phyloP scores from a whole-genome alignment of 306 rosid species.

The Rosa persica region DNA sequence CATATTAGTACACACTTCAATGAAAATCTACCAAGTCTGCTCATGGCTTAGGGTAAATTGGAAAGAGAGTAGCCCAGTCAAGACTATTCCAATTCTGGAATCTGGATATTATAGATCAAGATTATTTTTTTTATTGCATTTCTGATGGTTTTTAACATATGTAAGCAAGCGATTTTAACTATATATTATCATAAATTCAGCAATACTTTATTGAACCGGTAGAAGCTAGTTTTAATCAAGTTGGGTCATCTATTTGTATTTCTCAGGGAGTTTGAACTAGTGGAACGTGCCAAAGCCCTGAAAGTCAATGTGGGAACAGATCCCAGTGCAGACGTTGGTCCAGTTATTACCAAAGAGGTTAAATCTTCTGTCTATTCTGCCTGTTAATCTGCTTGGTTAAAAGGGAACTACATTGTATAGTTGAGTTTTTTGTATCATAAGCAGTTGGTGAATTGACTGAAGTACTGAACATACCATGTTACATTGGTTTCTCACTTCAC shows the following conservation, averaged over 20 bases:
- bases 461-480: not conserved
- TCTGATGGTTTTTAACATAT: not conserved
- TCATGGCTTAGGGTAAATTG: not conserved
- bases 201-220: not conserved
- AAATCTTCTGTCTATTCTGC: slow-evolving; percentile 2
- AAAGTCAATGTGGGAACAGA: slow-evolving; percentile 66
- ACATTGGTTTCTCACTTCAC: not conserved
- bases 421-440: slow-evolving; percentile 7
- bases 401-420: not conserved
- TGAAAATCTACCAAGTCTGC: not conserved
- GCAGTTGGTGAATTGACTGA: not conserved
- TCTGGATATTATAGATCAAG: not conserved
- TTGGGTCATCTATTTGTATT: slow-evolving; percentile 22
- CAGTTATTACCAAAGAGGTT: slow-evolving; percentile 68
- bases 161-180: not conserved
- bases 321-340: slow-evolving; percentile 67
- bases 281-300: slow-evolving; percentile 49
- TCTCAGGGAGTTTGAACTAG: slow-evolving; percentile 59
- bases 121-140: not conserved
- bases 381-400: slow-evolving; percentile 7
- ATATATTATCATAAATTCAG: not conserved
- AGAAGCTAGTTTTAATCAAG: slow-evolving; percentile 8
- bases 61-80: not conserved
- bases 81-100: slow-evolving; percentile 4
- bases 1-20: not conserved